Evolutionary conservation across 208 protist species (phyloP), one percentile per base, ranked within the genome.

Genomic region (Wallacemonas sp.): DNA sequence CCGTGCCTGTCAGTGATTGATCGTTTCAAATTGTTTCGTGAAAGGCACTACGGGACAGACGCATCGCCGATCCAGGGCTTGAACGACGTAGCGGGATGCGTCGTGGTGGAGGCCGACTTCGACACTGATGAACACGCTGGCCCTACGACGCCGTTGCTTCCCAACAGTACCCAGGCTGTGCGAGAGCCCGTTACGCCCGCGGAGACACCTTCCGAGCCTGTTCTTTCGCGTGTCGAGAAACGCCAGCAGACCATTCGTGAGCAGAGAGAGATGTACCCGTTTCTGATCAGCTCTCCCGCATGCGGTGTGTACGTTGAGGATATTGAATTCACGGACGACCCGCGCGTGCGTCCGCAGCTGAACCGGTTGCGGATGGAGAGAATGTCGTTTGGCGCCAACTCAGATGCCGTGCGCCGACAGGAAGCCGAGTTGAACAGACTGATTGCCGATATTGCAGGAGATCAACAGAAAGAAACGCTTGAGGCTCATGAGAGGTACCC

Each of bases 401-500:
- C 38, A 17, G 38, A 42, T 17, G 38, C 38, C 38, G 38, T 42
- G 38, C 38, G 11, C 38, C 11, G 17, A 17, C 38, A 42, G 38
- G 12, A 42, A 17, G 17, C 12, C 38, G 38, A 42, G 38, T 17
- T 42, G 12, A 42, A 42, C 0, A 42, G 38, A 11, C 38, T 42
- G 12, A n/a, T 42, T 11, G 11, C 38, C 12, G 38, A 42, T 17
- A 42, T 42, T 42, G 38, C 12, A 0, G 12, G 38, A 42, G 38
- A 42, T n/a, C 11, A 42, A 17, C 38, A 42, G 17, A 17, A 0
- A 42, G 51, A 56, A 34, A 76, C 80, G 19, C 39, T 67, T 24
- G 63, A 70, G 34, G 45, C 70, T 4, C 31, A 69, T 17, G 26
- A n/a, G 12, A 26, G 47, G 2, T 72, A 74, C 45, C 79, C 83